Evolutionary conservation across 495 filamentous ascomycete genomes (phyloP), one percentile per base, ranked within the genome.

Genomic region (Penicillium waksmanii): DNA sequence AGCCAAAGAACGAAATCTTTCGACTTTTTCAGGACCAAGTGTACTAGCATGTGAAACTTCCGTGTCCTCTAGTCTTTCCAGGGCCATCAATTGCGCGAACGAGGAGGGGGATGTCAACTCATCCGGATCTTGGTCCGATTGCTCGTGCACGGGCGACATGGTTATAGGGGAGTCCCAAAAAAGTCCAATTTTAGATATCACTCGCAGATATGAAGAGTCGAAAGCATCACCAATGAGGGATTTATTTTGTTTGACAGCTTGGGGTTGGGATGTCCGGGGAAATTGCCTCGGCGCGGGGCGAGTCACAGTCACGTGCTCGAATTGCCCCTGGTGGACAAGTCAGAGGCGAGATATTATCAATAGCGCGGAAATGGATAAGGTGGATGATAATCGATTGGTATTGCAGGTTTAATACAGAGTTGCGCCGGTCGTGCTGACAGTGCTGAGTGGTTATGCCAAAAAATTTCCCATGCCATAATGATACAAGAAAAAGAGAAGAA

Each of bases 341-440:
- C 7, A 33, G 21, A 52, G 12, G 38, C 11, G 31, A 44, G 49
- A 38, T 10, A 34, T 46, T 33, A 38, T 44, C 42, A 50, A 38
- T 23, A 31, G 6, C 31, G 36, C n/a, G 36, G 34, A 53, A 40
- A 34, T 15, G 43, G 21, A 36, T 17, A 6, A 44, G 15, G 17
- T 6, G 36, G 44, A 21, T 57, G 51, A 51, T 60, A 34, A 61
- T 44, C 59, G 57, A 66, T 66, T 64, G 62, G 65, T 56, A 71
- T 66, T 66, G 57, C 34, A 63, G 66, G 66, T 66, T 64, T 69
- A 71, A 70, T 73, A 71, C 68, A 71, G 51, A 34, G 66, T 31
- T 77, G 66, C 76, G 76, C 76, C 76, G 60, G 65, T 65, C 57
- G 72, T 76, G 74, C 73, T 72, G 62, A 68, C 67, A 71, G 56